These are phyloP conservation scores for Isatis lusitanica DNA, from an alignment of 441 rosid species.

Conservation along the genomic window DNA sequence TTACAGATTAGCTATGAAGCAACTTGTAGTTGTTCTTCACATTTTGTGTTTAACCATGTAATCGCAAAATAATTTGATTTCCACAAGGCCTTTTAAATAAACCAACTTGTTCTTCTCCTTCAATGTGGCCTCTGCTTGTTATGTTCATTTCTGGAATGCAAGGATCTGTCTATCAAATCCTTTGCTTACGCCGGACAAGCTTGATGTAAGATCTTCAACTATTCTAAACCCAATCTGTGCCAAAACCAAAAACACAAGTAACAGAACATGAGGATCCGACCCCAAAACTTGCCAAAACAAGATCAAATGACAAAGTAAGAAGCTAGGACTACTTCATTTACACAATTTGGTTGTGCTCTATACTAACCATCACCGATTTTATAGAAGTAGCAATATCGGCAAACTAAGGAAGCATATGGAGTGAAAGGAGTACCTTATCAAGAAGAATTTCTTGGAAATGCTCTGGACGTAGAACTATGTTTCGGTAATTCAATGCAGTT, in stretches of 20 bases:
- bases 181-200: slow-evolving; percentile 62
- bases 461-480: slow-evolving; percentile 53
- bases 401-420: not conserved
- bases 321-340: not conserved
- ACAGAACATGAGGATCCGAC: not conserved
- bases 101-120: not conserved
- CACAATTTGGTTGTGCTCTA: not conserved
- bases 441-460: slow-evolving; percentile 77
- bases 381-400: not conserved
- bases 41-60: slow-evolving; percentile 11
- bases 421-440: slow-evolving; percentile 62
- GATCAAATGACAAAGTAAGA: not conserved
- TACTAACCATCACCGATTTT: not conserved
- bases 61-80: slow-evolving; percentile 7
- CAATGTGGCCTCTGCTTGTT: slow-evolving; percentile 5
- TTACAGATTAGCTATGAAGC: not conserved
- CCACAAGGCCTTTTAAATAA: not conserved
- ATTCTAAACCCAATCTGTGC: slow-evolving; percentile 83
- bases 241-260: slow-evolving; percentile 12
- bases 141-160: slow-evolving; percentile 69
- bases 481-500: slow-evolving; percentile 52
- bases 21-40: not conserved
- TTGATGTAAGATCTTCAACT: slow-evolving; percentile 69
- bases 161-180: slow-evolving; percentile 83
- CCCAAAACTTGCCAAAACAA: not conserved